Evolutionary conservation across 2,329 filamentous ascomycete species (phyloP), one percentile per base, ranked within the genome.

Genomic region (Stylonectria norvegica): DNA sequence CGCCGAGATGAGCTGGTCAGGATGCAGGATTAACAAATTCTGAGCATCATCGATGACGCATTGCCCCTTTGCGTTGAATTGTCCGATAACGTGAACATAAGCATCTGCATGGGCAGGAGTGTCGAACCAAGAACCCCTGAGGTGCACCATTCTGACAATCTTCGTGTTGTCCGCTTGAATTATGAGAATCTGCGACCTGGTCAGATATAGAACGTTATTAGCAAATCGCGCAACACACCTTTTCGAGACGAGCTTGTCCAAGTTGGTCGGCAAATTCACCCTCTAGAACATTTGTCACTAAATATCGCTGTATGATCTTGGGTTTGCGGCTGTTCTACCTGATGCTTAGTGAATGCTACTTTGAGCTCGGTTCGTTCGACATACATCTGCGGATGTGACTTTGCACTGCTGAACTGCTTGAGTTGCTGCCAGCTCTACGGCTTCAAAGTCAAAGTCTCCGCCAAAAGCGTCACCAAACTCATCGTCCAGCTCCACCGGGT

Each of bases 1-100:
- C 3, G 93, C 86, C 3, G 93, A 97, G 38, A 98, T 85, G 22
- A 98, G 77, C 65, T 97, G 90, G 58, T 98, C 93, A 0, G 93
- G 93, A 58, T 98, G 90, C 11, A 98, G 69, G 42, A 98, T 89
- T 36, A 98, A 70, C 63, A 97, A 85, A 55, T 90, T 89, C 35
- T 84, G 75, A 3, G 77, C 73, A 61, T 97, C 89, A 59, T 95
- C 86, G 47, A 97, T 76, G 33, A 94, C 68, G 60, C 90, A 95
- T 60, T 83, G 80, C 2, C 87, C 86, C 12, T 69, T 73, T 1
- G 66, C 52, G 42, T 84, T 76, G 55, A 94, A 95, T 4, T 78
- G 68, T 20, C 90, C 90, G 48, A 94, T 88, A 42, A 98, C 72
- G 61, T 98, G 90, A 28, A 97, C 83, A 58, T 86, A 91, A 1